Evolutionary conservation across 805 yeast species (phyloP).

Genomic region (Saturnispora zaruensis): DNA sequence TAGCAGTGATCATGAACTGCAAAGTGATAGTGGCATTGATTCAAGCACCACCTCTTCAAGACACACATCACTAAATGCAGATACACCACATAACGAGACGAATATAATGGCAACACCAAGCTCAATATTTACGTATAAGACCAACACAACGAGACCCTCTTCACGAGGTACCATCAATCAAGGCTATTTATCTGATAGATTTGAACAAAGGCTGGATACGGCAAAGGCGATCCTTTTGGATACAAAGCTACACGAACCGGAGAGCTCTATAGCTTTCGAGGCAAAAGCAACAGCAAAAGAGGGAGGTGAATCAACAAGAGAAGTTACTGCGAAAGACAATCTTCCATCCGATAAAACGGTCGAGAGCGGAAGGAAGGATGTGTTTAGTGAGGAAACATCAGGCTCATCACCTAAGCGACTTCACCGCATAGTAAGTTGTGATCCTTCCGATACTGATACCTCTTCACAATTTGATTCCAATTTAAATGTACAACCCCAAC

Average conservation of each 20-base stretch:
- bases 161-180: conserved; percentile 11
- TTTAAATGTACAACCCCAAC: background rate
- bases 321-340: background rate
- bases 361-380: background rate
- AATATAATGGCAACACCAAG: conserved; percentile 7
- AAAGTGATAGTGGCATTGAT: background rate
- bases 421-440: conserved; percentile 1
- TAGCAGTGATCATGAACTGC: background rate
- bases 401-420: conserved; percentile 1
- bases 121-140: background rate
- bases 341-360: background rate
- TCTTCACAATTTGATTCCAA: conserved; percentile 4
- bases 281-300: background rate
- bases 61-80: background rate
- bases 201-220: background rate
- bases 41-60: background rate
- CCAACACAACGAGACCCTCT: conserved; percentile 9
- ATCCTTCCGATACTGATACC: conserved; percentile 4
- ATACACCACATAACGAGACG: background rate
- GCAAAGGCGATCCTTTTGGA: background rate
- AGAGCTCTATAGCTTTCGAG: background rate
- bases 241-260: background rate
- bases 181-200: background rate
- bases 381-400: background rate
- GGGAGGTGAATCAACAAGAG: background rate